These are phyloP conservation scores for Crithidia brevicula DNA, from an alignment of 208 protist species.

Conservation along the genomic window DNA sequence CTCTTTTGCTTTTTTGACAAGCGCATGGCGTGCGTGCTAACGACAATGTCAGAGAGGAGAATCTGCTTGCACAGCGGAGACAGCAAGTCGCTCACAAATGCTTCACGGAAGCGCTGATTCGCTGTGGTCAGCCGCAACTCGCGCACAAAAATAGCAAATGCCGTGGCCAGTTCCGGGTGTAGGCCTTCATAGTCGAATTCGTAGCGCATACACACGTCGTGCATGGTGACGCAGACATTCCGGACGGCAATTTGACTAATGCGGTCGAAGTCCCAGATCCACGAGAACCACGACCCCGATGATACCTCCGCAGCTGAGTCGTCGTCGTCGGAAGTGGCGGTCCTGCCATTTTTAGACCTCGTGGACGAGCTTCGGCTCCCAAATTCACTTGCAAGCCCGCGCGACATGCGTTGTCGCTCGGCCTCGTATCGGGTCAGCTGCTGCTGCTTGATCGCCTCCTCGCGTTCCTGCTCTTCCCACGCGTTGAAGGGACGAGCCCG, in stretches of 20 bases:
- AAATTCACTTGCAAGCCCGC: background rate
- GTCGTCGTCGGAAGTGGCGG: too few species aligned
- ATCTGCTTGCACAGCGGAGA: constrained; percentile 19
- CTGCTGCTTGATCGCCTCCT: constrained; percentile 60
- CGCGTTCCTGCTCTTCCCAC: constrained; percentile 58
- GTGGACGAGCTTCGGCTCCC: background rate
- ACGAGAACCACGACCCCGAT: constrained; percentile 26
- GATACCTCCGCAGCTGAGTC: background rate
- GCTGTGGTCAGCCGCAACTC: constrained; percentile 53
- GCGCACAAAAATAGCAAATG: constrained; percentile 45
- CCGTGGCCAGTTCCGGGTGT: constrained; percentile 46
- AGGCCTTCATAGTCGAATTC: constrained; percentile 77
- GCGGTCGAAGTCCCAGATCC: constrained; percentile 47
- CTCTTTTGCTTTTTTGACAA: background rate
- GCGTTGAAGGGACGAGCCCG: constrained; percentile 52
- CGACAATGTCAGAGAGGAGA: constrained; percentile 12
- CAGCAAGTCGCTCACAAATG: constrained; percentile 35
- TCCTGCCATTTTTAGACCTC: too few species aligned
- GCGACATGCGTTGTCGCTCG: constrained; percentile 26
- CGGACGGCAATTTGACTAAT: constrained; percentile 52
- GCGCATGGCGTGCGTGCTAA: constrained; percentile 23
- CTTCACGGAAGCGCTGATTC: constrained; percentile 52
- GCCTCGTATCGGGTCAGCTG: constrained; percentile 63
- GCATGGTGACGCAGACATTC: constrained; percentile 55
- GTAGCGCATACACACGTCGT: constrained; percentile 59